Percentiles rank a stretch among this genome's conserved stretches.
Conservation (phyloP, 257 asterid species). For the Penstemon eatonii region DNA sequence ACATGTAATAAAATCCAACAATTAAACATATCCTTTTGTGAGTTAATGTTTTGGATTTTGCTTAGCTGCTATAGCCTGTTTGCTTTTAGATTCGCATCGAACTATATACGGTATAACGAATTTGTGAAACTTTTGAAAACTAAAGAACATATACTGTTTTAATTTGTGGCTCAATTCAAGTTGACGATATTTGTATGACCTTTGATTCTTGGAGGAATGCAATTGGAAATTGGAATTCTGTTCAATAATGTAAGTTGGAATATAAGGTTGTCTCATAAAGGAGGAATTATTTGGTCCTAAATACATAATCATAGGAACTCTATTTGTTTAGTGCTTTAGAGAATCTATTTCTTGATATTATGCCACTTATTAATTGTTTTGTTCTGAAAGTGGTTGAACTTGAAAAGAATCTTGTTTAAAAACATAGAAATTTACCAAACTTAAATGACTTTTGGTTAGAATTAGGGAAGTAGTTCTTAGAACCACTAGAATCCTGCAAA, state of each 20-base stretch:
- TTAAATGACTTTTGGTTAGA: background rate
- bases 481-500: background rate
- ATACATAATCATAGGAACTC: conserved; percentile 56
- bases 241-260: conserved; percentile 34
- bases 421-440: background rate
- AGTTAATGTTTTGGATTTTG: background rate
- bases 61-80: background rate
- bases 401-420: background rate
- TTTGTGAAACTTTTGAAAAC: conserved; percentile 16
- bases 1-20: background rate
- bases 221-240: conserved; percentile 33
- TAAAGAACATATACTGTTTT: conserved; percentile 17
- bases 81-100: background rate
- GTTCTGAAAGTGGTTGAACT: conserved; percentile 5
- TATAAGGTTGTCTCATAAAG: conserved; percentile 53
- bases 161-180: conserved; percentile 10
- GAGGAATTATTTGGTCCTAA: conserved; percentile 53
- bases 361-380: conserved; percentile 26
- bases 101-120: background rate
- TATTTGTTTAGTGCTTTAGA: conserved; percentile 46
- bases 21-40: background rate
- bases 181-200: conserved; percentile 30
- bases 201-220: conserved; percentile 35
- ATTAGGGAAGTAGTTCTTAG: background rate
- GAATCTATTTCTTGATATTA: conserved; percentile 62